These are phyloP conservation scores for Trichoderma guizhouense DNA, from an alignment of 2,329 filamentous ascomycete species.

Conservation along the genomic window DNA sequence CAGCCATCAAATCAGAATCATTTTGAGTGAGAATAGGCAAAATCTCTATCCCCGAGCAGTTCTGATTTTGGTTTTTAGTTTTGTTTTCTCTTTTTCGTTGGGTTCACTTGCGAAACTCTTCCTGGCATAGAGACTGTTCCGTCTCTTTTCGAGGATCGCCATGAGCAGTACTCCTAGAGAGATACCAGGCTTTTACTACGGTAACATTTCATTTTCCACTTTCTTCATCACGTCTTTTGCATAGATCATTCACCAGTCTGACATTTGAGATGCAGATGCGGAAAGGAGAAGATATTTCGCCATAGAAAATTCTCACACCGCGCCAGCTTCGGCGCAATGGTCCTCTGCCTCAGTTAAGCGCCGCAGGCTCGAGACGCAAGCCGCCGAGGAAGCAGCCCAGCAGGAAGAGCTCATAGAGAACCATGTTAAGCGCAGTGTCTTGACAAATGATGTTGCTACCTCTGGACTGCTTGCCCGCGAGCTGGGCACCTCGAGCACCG, in stretches of 20 bases:
- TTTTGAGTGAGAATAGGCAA: neutral
- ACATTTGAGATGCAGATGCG: slow-evolving; percentile 37
- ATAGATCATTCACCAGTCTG: neutral
- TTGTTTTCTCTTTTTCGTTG: neutral
- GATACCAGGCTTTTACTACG: slow-evolving; percentile 56
- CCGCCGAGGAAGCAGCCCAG: slow-evolving; percentile 26
- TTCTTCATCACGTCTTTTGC: neutral
- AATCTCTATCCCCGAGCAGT: neutral
- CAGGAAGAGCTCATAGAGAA: slow-evolving; percentile 32
- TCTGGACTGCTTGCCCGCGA: slow-evolving; percentile 30
- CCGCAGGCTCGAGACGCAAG: slow-evolving; percentile 46
- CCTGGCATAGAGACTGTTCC: no score
- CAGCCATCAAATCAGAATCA: neutral
- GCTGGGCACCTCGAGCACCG: slow-evolving; percentile 20
- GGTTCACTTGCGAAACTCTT: neutral
- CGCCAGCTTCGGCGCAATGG: slow-evolving; percentile 50
- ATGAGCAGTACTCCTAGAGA: slow-evolving; percentile 30
- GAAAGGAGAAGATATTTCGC: slow-evolving; percentile 66
- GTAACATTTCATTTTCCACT: slow-evolving; percentile 30
- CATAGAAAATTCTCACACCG: slow-evolving; percentile 56
- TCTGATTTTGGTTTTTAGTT: neutral
- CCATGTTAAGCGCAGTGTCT: slow-evolving; percentile 38
- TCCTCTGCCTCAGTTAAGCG: slow-evolving; percentile 57
- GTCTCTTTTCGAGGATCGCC: neutral
- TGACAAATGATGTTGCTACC: slow-evolving; percentile 35